Percentiles rank a stretch among this genome's conserved stretches.
phyloP scores from a whole-genome alignment of 139 green algal species.

The Tetraselmis chui region DNA sequence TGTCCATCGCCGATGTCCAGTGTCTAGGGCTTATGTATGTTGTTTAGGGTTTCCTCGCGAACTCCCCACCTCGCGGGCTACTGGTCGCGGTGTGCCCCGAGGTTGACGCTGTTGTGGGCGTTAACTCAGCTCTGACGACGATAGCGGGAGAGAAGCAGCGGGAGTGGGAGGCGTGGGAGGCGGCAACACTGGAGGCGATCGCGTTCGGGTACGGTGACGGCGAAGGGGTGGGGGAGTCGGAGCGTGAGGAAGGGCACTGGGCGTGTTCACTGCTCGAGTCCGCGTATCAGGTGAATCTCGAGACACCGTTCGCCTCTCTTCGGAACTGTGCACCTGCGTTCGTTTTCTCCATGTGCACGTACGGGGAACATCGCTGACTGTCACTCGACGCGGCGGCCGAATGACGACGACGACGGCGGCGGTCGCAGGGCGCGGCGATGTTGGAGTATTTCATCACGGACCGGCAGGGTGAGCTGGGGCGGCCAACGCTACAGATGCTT shows the following conservation, averaged over 20 bases:
- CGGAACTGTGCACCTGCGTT: no score
- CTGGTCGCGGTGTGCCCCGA: background rate
- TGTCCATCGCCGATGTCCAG: no score
- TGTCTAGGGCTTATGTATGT: no score
- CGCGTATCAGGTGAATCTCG: background rate
- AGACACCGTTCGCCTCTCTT: no score
- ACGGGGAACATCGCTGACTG: no score
- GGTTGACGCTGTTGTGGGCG: no score
- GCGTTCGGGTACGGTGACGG: background rate
- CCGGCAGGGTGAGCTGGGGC: background rate
- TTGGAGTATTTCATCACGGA: background rate
- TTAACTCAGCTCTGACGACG: background rate
- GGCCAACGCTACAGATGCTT: background rate
- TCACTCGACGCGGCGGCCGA: no score
- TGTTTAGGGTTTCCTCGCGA: no score
- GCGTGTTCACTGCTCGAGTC: background rate
- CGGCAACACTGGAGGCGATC: background rate
- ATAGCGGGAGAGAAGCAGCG: background rate
- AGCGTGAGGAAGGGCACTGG: background rate
- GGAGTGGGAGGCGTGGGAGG: background rate
- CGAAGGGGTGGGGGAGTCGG: background rate
- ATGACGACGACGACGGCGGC: no score
- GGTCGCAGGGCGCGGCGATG: background rate
- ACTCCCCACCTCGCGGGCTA: no score
- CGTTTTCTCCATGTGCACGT: no score